These are phyloP conservation scores for Phytophthora foliorum DNA, from an alignment of 352 stramenopile species.

Conservation along the genomic window DNA sequence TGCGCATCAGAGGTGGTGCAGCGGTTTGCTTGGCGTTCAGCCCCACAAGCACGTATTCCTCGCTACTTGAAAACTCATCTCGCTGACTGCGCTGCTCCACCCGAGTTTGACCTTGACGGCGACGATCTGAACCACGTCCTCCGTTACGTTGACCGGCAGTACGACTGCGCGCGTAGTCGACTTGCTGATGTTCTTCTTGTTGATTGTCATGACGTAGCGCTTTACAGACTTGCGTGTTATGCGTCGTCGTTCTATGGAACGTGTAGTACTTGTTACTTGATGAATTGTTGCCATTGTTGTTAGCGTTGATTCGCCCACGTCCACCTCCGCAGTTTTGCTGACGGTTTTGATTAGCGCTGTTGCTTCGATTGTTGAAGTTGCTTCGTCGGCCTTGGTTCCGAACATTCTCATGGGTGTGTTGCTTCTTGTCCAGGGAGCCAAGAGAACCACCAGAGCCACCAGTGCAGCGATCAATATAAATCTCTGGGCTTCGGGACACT, in stretches of 20 bases:
- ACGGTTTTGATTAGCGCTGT: neutral
- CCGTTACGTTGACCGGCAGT: neutral
- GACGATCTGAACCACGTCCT: neutral
- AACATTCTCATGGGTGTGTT: neutral
- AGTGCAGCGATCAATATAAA: no score
- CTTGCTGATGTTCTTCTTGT: slow-evolving; percentile 14
- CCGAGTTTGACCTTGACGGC: neutral
- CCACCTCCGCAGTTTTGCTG: neutral
- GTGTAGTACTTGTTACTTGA: slow-evolving; percentile 15
- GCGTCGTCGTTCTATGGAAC: slow-evolving; percentile 12
- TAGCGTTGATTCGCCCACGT: neutral
- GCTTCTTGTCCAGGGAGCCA: neutral
- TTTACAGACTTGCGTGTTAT: slow-evolving; percentile 13
- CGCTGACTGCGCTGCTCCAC: slow-evolving; percentile 1
- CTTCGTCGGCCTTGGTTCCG: neutral
- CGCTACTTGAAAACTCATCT: neutral
- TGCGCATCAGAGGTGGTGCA: neutral
- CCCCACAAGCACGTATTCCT: slow-evolving; percentile 21
- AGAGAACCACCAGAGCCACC: neutral
- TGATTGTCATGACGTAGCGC: slow-evolving; percentile 1
- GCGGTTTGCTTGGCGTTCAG: neutral
- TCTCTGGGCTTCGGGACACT: no score
- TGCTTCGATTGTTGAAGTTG: slow-evolving; percentile 3
- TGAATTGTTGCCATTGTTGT: slow-evolving; percentile 1
- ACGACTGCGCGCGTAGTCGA: neutral